Base-by-base conservation (phyloP, 768 basidiomycete genomes). In the Mycena galericulata region DNA sequence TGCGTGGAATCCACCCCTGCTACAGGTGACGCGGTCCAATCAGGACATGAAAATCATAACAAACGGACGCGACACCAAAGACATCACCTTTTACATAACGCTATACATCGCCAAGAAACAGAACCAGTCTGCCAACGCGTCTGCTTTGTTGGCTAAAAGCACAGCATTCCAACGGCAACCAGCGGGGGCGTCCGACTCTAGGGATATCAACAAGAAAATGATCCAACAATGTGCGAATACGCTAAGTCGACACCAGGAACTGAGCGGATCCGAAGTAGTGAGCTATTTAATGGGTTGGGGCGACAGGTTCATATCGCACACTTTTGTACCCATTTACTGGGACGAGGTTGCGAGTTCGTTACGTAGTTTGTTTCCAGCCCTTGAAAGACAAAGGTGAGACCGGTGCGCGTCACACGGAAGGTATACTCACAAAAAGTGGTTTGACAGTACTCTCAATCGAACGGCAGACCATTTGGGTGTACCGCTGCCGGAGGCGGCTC, bases 261-360 rank as follows among this genome's bases (percentile, higher is more conserved):
- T 84, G 12, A 77, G 79, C 17, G 82, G 75, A 0, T 79, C 79
- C 0, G 80, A 82, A 64, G 77, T 83, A 0, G 75, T 84, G 0
- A 75, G 73, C 12, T 82, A 84, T 49, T 49, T 86, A 0, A 84
- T 83, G 82, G 83, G 82, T 4, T 84, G 81, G 82, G 80, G 79
- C 0, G 84, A 85, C 54, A 46, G 66, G 0, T 82, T 74, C 29
- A 55, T 72, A 20, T 85, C 83, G 0, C 84, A 86, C 60, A 36
- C 68, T n/a, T 86, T 79, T 62, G 72, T 71, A 0, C 59, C 73
- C 0, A 76, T 86, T 0, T 82, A 79, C 46, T 83, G 79, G 81
- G 72, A 77, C 15, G 30, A 32, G 4, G 68, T 71, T 7, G 34
- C 63, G 5, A 4, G 8, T 15, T 67, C 71, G 0, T 20, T 78